These are phyloP conservation scores for Epichloe festucae DNA, from an alignment of 2,329 filamentous ascomycete species.

Conservation along the genomic window DNA sequence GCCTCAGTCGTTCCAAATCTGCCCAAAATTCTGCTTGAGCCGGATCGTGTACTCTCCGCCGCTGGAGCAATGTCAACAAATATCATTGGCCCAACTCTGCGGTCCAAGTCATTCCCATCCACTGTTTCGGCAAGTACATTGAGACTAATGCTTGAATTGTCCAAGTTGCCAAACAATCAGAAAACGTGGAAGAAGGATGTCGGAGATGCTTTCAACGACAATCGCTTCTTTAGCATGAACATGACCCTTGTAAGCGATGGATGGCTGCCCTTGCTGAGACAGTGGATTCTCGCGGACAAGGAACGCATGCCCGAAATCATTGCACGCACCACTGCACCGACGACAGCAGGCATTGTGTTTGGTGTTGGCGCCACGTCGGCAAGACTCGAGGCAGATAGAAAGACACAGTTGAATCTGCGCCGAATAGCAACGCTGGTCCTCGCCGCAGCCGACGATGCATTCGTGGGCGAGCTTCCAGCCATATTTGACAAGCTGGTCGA, in stretches of 20 bases:
- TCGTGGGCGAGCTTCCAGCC: conserved; percentile 58
- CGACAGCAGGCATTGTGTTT: conserved; percentile 92
- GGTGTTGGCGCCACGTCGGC: conserved; percentile 94
- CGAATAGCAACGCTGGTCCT: conserved; percentile 70
- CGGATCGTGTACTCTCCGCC: conserved; percentile 68
- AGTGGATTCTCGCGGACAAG: conserved; percentile 79
- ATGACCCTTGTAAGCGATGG: conserved; percentile 51
- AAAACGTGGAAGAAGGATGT: conserved; percentile 92
- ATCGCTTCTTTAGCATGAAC: conserved; percentile 66
- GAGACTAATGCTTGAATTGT: conserved; percentile 61
- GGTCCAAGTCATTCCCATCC: conserved; percentile 75
- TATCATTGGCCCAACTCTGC: conserved; percentile 69
- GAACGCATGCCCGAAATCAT: conserved; percentile 76
- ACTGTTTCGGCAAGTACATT: conserved; percentile 64
- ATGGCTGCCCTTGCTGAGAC: conserved; percentile 74
- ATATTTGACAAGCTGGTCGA: conserved; percentile 80
- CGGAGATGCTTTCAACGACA: conserved; percentile 80
- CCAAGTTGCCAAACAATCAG: conserved; percentile 63
- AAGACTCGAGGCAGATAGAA: conserved; percentile 85
- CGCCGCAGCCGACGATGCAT: conserved; percentile 63
- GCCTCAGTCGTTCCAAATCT: conserved; percentile 68
- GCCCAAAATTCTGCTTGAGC: conserved; percentile 70
- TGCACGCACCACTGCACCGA: conserved; percentile 65
- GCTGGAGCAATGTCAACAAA: conserved; percentile 72
- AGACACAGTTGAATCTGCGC: conserved; percentile 79